Evolutionary conservation across 306 rosid genomes (phyloP), one percentile per base, ranked within the genome.

Genomic region (Lablab purpureus): DNA sequence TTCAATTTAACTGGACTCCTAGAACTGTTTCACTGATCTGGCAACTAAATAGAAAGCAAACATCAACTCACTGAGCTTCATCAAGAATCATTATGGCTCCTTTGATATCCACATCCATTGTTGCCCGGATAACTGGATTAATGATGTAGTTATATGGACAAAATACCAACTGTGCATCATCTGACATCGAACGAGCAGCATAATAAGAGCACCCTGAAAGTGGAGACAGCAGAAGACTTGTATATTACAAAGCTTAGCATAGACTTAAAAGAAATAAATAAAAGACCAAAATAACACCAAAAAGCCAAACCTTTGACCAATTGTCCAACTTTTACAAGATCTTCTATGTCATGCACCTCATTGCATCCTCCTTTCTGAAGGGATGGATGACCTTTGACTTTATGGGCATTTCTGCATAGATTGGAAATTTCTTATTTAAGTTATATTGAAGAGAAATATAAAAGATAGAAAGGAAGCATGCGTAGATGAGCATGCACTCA

Each of bases 261-360:
- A 70, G 59, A 49, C 23, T 23, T 51, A 3, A 25, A 60, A 23
- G 36, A 17, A 68, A 72, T 9, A 55, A 65, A 64, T 63, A 36
- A 71, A 76, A 21, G 51, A 10, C 47, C 25, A 52, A 77, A 71
- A 21, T 2, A 14, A 76, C 5, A 60, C 60, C n/a, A 64, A 64
- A 36, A 56, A 74, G 64, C 47, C 62, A 25, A 75, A 92, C 97
- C 98, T 91, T 88, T 92, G 74, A 94, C 94, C 54, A 32, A 76
- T 74, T 88, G 87, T 46, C 98, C 98, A 68, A 94, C 87, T 88
- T 92, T 91, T 41, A 94, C 92, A 47, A 94, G 89, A 88, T 94
- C 98, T 80, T 94, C 98, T 63, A 94, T 91, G 84, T 94, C 98
- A 84, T 87, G 89, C 54, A 88, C 97, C 85, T 94, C 98, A 66